Evolutionary conservation across 371 early-diverging fungal species (phyloP).

Genomic region (Smittium mucronatum): DNA sequence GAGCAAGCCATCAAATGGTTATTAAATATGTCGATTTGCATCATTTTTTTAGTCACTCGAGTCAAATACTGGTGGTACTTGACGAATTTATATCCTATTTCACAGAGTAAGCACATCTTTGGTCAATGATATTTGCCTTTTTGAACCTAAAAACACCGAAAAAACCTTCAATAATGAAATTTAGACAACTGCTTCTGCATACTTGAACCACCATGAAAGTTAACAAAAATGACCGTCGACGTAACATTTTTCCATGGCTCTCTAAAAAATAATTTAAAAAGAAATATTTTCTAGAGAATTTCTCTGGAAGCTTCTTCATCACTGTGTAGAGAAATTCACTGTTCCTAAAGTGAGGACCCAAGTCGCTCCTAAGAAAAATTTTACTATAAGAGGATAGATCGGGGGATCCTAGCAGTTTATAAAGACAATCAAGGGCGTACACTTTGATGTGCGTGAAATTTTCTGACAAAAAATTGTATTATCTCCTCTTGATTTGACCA

Average conservation of each 20-base stretch:
- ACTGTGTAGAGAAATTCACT: neutral
- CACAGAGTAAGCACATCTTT: neutral
- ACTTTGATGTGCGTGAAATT: neutral
- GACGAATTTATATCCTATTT: neutral
- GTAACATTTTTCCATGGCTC: neutral
- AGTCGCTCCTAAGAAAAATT: neutral
- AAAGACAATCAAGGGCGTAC: neutral
- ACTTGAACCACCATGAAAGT: neutral
- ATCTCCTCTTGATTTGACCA: neutral
- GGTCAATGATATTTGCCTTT: neutral
- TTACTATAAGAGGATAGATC: neutral
- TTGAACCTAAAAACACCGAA: neutral
- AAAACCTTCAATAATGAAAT: neutral
- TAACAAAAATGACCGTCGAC: neutral
- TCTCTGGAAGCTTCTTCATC: neutral
- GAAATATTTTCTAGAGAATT: neutral
- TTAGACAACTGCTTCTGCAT: neutral
- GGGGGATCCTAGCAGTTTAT: neutral
- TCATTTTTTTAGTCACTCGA: neutral
- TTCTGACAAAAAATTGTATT: neutral
- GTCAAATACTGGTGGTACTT: neutral
- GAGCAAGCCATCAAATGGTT: neutral
- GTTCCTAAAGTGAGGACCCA: neutral
- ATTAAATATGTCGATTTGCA: neutral
- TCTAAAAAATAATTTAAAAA: slow-evolving; percentile 1